Percentiles rank a stretch among this genome's conserved stretches.
These are phyloP conservation scores for Poteriospumella lacustris DNA, from an alignment of 108 stramenopile species.

Conservation along the genomic window DNA sequence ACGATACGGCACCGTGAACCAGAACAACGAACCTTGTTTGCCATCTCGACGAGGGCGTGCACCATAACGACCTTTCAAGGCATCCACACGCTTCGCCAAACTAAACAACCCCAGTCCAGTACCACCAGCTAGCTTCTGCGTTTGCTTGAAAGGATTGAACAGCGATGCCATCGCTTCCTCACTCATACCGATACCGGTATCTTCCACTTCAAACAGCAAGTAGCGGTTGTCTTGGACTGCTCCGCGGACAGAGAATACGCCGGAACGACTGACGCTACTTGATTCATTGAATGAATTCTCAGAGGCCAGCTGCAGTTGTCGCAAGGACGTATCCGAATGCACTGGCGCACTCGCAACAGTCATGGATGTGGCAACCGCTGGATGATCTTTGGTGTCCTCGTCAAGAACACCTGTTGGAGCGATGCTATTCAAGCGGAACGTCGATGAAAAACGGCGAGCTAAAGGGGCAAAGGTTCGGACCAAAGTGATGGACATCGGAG, in stretches of 20 bases:
- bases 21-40: background rate
- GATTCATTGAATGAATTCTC: no score
- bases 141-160: constrained; percentile 16
- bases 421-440: no score
- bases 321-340: no score
- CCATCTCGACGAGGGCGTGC: background rate
- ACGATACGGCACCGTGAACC: background rate
- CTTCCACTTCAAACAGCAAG: background rate
- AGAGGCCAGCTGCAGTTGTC: no score
- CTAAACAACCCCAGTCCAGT: constrained; percentile 23
- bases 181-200: background rate
- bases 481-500: no score
- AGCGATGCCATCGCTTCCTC: background rate
- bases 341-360: no score
- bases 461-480: no score
- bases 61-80: background rate
- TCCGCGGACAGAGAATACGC: background rate
- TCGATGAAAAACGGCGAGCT: no score
- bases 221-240: background rate
- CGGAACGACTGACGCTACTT: no score
- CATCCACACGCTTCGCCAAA: background rate
- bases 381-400: no score
- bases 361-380: no score
- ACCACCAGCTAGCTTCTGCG: constrained; percentile 2
- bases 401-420: no score